Percentiles rank a stretch among this genome's conserved stretches.
phyloP scores from a whole-genome alignment of 257 asterid genomes.

The Misopates orontium region DNA sequence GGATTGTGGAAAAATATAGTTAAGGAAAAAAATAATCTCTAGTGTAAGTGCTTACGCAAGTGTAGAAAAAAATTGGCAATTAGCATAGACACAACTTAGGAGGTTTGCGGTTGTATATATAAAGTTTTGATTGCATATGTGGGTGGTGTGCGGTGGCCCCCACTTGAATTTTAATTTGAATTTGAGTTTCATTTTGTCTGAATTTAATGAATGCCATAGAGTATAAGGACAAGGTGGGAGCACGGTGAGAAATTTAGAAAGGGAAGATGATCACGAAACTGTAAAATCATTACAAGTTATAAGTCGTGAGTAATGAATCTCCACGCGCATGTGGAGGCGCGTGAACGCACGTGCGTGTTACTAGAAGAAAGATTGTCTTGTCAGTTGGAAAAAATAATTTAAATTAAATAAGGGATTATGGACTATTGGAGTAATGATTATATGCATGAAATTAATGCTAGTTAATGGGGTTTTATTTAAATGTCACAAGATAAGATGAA shows the following conservation, averaged over 20 bases:
- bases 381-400: slow-evolving; percentile 3
- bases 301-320: not conserved
- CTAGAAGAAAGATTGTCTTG: not conserved
- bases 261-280: slow-evolving; percentile 40
- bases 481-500: too few species aligned
- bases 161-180: slow-evolving; percentile 61
- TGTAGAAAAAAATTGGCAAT: slow-evolving; percentile 15
- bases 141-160: slow-evolving; percentile 24
- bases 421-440: too few species aligned
- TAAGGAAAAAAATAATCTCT: not conserved
- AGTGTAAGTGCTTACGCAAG: not conserved
- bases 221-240: slow-evolving; percentile 10
- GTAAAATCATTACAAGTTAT: slow-evolving; percentile 25
- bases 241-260: slow-evolving; percentile 28
- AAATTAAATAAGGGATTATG: too few species aligned
- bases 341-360: not conserved
- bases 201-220: slow-evolving; percentile 41
- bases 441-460: not conserved
- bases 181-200: slow-evolving; percentile 70
- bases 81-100: slow-evolving; percentile 29
- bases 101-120: slow-evolving; percentile 49
- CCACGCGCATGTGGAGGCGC: not conserved
- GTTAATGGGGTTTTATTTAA: too few species aligned
- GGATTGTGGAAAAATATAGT: not conserved
- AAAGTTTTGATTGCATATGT: slow-evolving; percentile 31